These are phyloP conservation scores for Aspergillus incahuasiensis DNA, from an alignment of 495 filamentous ascomycete species.

Conservation along the genomic window DNA sequence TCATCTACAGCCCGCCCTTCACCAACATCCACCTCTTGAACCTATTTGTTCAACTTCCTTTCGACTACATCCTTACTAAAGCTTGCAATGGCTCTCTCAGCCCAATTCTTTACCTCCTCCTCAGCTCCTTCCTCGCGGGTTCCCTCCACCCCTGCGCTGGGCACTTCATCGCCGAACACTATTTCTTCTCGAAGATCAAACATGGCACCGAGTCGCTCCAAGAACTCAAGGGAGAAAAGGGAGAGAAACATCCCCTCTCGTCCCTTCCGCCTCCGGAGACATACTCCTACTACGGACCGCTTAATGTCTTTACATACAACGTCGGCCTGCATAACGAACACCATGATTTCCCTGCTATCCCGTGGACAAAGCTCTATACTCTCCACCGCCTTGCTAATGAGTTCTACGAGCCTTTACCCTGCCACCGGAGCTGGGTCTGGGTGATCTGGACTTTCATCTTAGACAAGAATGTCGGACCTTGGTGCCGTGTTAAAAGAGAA, in stretches of 20 bases:
- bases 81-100: slow-evolving; percentile 50
- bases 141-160: slow-evolving; percentile 91
- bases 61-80: slow-evolving; percentile 67
- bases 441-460: slow-evolving; percentile 94
- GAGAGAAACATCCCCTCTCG: slow-evolving; percentile 34
- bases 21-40: slow-evolving; percentile 83
- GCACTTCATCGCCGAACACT: slow-evolving; percentile 99
- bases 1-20: slow-evolving; percentile 83
- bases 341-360: slow-evolving; percentile 95
- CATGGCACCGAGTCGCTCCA: slow-evolving; percentile 54
- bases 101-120: slow-evolving; percentile 70
- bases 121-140: slow-evolving; percentile 89
- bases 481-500: slow-evolving; percentile 88
- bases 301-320: slow-evolving; percentile 94
- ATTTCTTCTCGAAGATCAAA: slow-evolving; percentile 77
- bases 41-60: slow-evolving; percentile 65
- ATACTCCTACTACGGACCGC: slow-evolving; percentile 90
- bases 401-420: slow-evolving; percentile 87
- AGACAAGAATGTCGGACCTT: slow-evolving; percentile 81
- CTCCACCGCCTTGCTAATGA: slow-evolving; percentile 79
- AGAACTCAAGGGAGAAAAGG: slow-evolving; percentile 25
- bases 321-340: slow-evolving; percentile 98
- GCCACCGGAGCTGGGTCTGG: slow-evolving; percentile 82
- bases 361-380: slow-evolving; percentile 78
- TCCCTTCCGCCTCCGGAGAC: slow-evolving; percentile 77